Base-by-base conservation (phyloP, 1,284 basidiomycete genomes). In the Fomitopsis schrenkii region DNA sequence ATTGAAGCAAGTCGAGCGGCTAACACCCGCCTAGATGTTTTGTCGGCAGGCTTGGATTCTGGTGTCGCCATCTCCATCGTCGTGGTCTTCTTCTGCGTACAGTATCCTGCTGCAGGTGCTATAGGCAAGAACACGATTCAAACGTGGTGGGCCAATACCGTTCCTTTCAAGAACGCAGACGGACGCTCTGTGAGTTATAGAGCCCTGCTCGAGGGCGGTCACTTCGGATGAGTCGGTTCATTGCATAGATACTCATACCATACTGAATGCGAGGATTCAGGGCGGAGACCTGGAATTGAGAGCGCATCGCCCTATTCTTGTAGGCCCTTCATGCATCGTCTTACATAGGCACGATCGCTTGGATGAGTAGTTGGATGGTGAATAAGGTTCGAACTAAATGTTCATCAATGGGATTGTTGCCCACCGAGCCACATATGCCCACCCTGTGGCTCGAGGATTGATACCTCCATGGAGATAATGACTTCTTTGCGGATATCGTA, bases 131-230 rank as follows among this genome's bases (percentile, higher is more conserved):
- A 77, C 54, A 86, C 70, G 1, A 73, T 91, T 48, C 82, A 83
- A 64, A 60, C 60, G 3, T 91, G 89, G 89, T 91, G 89, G 90
- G 90, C 89, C 17, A 91, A 91, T 65, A 83, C 77, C 0, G 83
- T 83, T 8, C 78, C 70, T 59, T 60, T 61, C 57, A 75, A 77
- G 6, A 85, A 79, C 41, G 80, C 76, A 3, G 83, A 85, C 58
- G 76, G 66, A 15, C 41, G 57, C 3, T 72, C 70, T 35, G 60
- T 71, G 15, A 72, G 79, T 19, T 55, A 77, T 59, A 71, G 62
- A 58, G 9, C 62, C 1, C 54, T 80, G 9, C 66, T 72, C 1
- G 61, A 59, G 0, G 72, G 77, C 8, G 69, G 70, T 22, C 73
- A 70, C 5, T 83, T 83, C 64, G 82, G 81, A 70, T 72, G 54